Evolutionary conservation across 2,329 filamentous ascomycete genomes (phyloP), one percentile per base, ranked within the genome.

Genomic region (Botrytis sinoallii): DNA sequence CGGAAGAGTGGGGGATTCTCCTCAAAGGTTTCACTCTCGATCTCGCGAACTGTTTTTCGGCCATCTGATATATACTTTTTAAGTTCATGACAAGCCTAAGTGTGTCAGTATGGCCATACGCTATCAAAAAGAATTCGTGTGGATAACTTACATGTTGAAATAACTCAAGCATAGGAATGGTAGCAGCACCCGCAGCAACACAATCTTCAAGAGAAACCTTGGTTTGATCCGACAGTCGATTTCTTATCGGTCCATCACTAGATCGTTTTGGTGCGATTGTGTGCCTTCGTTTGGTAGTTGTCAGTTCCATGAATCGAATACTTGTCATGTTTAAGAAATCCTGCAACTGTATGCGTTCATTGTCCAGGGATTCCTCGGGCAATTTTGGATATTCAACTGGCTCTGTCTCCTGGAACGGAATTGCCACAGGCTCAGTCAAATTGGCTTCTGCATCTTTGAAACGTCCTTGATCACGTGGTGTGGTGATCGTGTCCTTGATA

Each of bases 21-120:
- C 76, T 94, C 91, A 75, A 93, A 91, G 0, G 95, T 97, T 80
- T 97, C 94, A 0, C 88, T 90, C 81, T 98, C 96, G 74, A 99
- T 97, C 77, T 95, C 93, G 55, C 92, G 92, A 75, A 98, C 94
- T 75, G 97, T 94, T 71, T 92, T 90, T 69, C 95, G 91, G 25
- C 96, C 96, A 82, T 97, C 94, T 0, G 94, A 94, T 74, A 98
- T 98, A 82, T 98, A 98, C 75, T 93, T 95, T 83, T 98, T 98
- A 77, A 99, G 87, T 82, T 99, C 96, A 73, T 95, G 93, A 80
- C 95, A 98, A 40, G 94, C 94, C 85, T 88, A 78, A 25, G 75
- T 71, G 40, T 35, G 74, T 84, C 77, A 84, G 81, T 71, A 78
- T 42, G 18, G 1, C 3, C 9, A 32, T 16, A 18, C 7, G 4